Evolutionary conservation across 1,284 basidiomycete genomes (phyloP), one percentile per base, ranked within the genome.

Genomic region (Xerocomus minutiporus): DNA sequence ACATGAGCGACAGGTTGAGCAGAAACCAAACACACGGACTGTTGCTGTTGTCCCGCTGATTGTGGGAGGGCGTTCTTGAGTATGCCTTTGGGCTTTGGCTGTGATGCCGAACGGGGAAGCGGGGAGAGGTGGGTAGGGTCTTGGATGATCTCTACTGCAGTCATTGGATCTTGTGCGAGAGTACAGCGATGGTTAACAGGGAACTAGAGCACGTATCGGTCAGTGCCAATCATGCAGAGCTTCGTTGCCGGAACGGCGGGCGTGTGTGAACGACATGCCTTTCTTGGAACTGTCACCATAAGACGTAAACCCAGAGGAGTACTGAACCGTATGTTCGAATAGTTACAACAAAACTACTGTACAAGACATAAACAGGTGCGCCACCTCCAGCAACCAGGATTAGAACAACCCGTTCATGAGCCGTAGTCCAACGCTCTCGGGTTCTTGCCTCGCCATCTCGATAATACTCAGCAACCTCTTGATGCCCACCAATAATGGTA

Each of bases 401-500:
- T 43, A 62, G 73, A 92, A 79, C 59, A 95, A 69, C 52, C 84
- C 87, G 41, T 78, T 79, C 46, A 81, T 81, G 53, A 95, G 71
- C 59, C 91, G 81, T 64, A 86, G 81, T n/a, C 82, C 88, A 31
- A 83, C 84, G 60, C 82, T 83, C 46, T 88, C 84, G 2, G 90
- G 90, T 66, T 94, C 96, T 73, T 98, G 93, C 63, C 95, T 80
- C 40, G 95, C 92, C 95, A 98, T 98, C 77, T 99, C 96, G 23
- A 95, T 81, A 57, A 93, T 82, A 53, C 87, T 93, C 64, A 99
- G 70, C 66, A 99, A 68, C 73, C 92, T 94, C 82, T 98, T 98
- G 64, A 99, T 85, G 5, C 96, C 97, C 50, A 99, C 87, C 59
- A 88, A 84, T 63, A 95, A 61, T 43, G 74, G 73, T 17, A 67